phyloP scores from a whole-genome alignment of 345 rosid species.

The Nephelium lappaceum region DNA sequence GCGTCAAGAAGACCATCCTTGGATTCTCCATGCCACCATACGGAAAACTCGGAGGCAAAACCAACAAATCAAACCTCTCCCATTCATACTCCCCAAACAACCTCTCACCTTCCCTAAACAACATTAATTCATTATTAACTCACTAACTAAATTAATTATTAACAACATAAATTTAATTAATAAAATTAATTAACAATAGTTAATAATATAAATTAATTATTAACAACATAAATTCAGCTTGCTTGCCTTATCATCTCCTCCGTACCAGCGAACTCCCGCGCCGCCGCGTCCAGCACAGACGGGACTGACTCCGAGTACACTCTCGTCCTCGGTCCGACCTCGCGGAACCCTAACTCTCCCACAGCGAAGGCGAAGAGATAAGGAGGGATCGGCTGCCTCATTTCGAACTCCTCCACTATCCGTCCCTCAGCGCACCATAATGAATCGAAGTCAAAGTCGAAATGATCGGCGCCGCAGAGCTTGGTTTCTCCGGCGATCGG shows the following conservation, averaged over 20 bases:
- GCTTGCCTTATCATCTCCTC: constrained; percentile 75
- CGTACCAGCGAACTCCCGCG: constrained; percentile 79
- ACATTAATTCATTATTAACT: background rate
- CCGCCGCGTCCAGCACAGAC: constrained; percentile 70
- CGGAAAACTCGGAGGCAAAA: constrained; percentile 91
- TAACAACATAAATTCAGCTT: background rate
- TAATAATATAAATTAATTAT: no score
- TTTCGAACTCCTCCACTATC: constrained; percentile 79
- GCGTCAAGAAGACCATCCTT: constrained; percentile 86
- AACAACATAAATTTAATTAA: background rate
- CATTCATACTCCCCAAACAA: constrained; percentile 81
- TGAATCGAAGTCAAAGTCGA: constrained; percentile 28
- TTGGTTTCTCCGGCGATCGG: constrained; percentile 55
- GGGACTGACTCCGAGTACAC: constrained; percentile 67
- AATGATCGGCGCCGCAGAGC: constrained; percentile 21
- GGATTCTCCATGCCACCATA: constrained; percentile 97
- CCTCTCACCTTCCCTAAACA: constrained; percentile 60
- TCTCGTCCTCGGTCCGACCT: constrained; percentile 88
- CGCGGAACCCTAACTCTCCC: constrained; percentile 78
- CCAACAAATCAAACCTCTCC: constrained; percentile 89
- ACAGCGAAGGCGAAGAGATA: constrained; percentile 90
- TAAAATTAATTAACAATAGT: background rate
- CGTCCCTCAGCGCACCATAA: constrained; percentile 75
- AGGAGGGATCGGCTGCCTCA: constrained; percentile 95
- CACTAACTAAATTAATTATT: background rate